Evolutionary conservation across 495 filamentous ascomycete genomes (phyloP), one percentile per base, ranked within the genome.

Genomic region (Lasiosphaeria hispida): DNA sequence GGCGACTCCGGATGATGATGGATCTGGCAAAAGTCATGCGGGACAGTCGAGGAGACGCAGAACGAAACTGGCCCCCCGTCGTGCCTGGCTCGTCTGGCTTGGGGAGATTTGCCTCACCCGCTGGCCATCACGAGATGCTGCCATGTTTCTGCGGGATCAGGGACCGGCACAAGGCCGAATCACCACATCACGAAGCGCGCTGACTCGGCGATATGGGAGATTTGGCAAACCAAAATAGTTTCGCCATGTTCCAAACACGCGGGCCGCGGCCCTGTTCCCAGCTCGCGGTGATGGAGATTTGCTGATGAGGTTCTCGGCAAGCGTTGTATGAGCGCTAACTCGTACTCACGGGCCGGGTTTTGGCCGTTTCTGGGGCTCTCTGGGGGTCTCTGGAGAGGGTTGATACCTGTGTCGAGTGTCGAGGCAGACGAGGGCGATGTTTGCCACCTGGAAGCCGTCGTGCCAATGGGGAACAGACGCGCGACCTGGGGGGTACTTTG

Each of bases 21-120:
- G 58, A 47, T 51, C 53, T 59, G 55, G 58, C 51, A 61, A 62
- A 63, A 63, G 61, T 70, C 63, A 70, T 68, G 67, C 69, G 51
- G 49, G 30, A 57, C 33, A 42, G 19, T 41, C 37, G 43, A 59
- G 47, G 56, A 37, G 57, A 52, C 13, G 37, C n/a, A 38, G 54
- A 59, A 61, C 51, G 57, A 64, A 63, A 64, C 60, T 36, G 55
- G 44, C 60, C 33, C 34, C 41, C n/a, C 35, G 53, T 38, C 8
- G 30, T 15, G 11, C 10, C 13, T 37, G 49, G 35, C 49, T 52
- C 33, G 33, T 7, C 42, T 30, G 23, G 23, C 23, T 30, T 2
- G 23, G 23, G 33, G 23, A 44, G 23, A 44, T 45, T 11, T 35
- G 23, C 41, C n/a, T 42, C 43, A 44, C 18, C 23, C 19, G 38